These are phyloP conservation scores for Brettanomyces anomalus DNA, from an alignment of 805 yeast genomes.

Conservation along the genomic window DNA sequence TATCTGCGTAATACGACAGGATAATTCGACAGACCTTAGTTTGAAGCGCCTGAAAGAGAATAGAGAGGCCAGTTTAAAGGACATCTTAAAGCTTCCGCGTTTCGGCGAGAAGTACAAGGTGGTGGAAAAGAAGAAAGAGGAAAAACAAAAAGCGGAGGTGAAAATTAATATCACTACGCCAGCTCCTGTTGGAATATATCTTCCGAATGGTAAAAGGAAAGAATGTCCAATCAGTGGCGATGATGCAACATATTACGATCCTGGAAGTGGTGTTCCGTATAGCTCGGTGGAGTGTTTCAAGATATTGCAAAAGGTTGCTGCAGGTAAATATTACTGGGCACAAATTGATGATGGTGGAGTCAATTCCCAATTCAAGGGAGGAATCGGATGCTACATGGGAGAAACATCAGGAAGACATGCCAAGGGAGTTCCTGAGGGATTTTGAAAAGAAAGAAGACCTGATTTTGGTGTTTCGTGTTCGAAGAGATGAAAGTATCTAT, in stretches of 20 bases:
- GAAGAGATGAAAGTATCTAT: too few relatives aligned
- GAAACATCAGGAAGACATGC: constrained; percentile 46
- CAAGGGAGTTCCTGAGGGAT: constrained; percentile 83
- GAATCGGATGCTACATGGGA: constrained; percentile 34
- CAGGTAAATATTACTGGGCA: constrained; percentile 46
- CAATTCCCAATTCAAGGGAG: constrained; percentile 23
- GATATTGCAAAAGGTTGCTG: constrained; percentile 45
- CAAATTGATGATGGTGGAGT: constrained; percentile 40
- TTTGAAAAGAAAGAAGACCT: constrained; percentile 26
- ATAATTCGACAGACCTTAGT: constrained; percentile 19
- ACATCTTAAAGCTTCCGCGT: constrained; percentile 41
- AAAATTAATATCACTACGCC: constrained; percentile 50
- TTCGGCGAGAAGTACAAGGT: constrained; percentile 49
- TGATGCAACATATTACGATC: constrained; percentile 80
- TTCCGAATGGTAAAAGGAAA: constrained; percentile 61
- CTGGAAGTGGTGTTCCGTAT: constrained; percentile 81
- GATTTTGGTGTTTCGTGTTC: not conserved
- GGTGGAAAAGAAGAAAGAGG: constrained; percentile 32
- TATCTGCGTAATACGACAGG: constrained; percentile 19
- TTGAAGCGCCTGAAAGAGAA: constrained; percentile 16
- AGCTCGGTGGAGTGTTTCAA: constrained; percentile 74
- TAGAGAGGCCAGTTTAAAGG: constrained; percentile 29
- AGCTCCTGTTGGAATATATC: constrained; percentile 66
- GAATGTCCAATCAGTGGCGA: constrained; percentile 69
- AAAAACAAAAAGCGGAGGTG: constrained; percentile 34